Evolutionary conservation across 2,329 filamentous ascomycete species (phyloP).

Genomic region (Pseudogymnoascus sp.): DNA sequence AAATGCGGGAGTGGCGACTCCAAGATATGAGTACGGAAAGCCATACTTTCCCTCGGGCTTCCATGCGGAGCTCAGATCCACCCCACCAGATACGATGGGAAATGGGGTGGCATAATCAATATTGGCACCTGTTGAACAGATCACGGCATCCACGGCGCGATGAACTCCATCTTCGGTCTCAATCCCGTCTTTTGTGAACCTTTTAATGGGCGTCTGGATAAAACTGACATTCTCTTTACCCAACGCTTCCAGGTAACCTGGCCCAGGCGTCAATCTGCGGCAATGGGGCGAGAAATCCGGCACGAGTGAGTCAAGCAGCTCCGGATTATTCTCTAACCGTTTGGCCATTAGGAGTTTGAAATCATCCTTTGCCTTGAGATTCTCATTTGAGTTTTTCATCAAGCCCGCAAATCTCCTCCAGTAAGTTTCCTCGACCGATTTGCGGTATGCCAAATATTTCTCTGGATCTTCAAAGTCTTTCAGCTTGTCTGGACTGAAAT

Average conservation of each 20-base stretch:
- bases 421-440: conserved; percentile 50
- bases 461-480: conserved; percentile 52
- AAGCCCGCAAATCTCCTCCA: conserved; percentile 49
- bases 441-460: conserved; percentile 52
- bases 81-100: conserved; percentile 45
- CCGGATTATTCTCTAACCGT: conserved; percentile 45
- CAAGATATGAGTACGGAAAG: conserved; percentile 61
- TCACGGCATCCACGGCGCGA: conserved; percentile 53
- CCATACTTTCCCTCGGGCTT: conserved; percentile 44
- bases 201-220: conserved; percentile 47
- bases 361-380: conserved; percentile 37
- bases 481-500: conserved; percentile 43
- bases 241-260: conserved; percentile 59
- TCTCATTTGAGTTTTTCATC: conserved; percentile 45
- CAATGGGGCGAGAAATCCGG: conserved; percentile 59
- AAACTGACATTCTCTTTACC: conserved; percentile 53
- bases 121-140: conserved; percentile 63
- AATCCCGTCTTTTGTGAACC: conserved; percentile 52
- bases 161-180: conserved; percentile 48
- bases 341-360: conserved; percentile 46
- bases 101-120: conserved; percentile 52
- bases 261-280: conserved; percentile 55
- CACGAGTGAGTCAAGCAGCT: conserved; percentile 46
- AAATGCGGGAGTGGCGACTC: conserved; percentile 53
- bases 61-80: conserved; percentile 50